Evolutionary conservation across 2,329 filamentous ascomycete genomes (phyloP), one percentile per base, ranked within the genome.

Genomic region (Fusarium agapanthi): DNA sequence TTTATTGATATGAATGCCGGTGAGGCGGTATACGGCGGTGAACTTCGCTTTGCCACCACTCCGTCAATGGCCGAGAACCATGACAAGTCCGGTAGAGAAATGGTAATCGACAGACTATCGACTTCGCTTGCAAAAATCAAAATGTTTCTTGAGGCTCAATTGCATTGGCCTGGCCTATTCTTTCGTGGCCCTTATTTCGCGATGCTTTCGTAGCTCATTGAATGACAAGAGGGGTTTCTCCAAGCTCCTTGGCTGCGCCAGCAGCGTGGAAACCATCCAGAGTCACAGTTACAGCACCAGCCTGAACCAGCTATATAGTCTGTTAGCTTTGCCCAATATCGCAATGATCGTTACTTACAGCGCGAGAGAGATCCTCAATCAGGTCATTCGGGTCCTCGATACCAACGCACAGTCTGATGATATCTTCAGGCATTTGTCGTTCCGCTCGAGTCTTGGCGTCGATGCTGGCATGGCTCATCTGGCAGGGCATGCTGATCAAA

Each of bases 401-500:
- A 50, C 96, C 96, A 48, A 99, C 95, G 79, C 96, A 99, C 61
- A 99, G 84, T 62, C 96, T 89, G 77, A 99, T 98, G 68, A 99
- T 92, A 81, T 99, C 96, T 83, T 99, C 96, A 16, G 96, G 96
- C 91, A 99, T 93, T 73, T 95, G 92, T 72, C 95, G 89, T 84
- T 97, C 95, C 77, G 90, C 87, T 75, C 96, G 88, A 58, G 95
- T 98, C 86, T 97, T 97, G 66, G 95, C 93, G 80, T 98, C 96
- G 79, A 99, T 99, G 80, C 94, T 97, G 43, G 96, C 96, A 83
- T 99, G 96, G 83, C 95, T 98, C 97, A 99, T 99, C 79, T 95
- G 95, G 84, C 96, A 99, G 14, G 96, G 95, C 95, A 99, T 98
- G 85, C 95, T 98, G 83, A 99, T 99, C 81, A 99, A 86, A 80